These are phyloP conservation scores for Bremia lactucae DNA, from an alignment of 352 stramenopile species.

Conservation along the genomic window DNA sequence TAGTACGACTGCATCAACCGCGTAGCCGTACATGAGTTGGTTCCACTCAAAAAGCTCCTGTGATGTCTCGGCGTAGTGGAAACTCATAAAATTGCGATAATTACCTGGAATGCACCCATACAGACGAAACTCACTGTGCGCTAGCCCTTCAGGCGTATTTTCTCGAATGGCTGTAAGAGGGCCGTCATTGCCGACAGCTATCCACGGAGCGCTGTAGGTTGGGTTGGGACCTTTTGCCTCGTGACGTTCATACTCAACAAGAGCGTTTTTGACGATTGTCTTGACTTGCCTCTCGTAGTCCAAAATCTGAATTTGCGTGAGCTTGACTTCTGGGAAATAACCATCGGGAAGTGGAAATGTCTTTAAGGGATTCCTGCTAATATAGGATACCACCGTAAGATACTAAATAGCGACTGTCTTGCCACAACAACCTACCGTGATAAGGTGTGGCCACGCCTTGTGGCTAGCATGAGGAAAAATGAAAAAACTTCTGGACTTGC, in stretches of 20 bases:
- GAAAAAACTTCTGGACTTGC: constrained; percentile 13
- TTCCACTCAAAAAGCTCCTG: constrained; percentile 56
- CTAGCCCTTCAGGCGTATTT: constrained; percentile 10
- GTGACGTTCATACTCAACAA: background rate
- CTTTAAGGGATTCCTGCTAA: constrained; percentile 20
- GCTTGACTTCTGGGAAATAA: background rate
- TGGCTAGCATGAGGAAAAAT: constrained; percentile 19
- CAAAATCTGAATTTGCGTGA: background rate
- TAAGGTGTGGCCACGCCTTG: constrained; percentile 10
- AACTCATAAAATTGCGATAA: constrained; percentile 53
- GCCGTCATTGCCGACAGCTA: constrained; percentile 15
- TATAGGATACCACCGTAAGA: background rate
- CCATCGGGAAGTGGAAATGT: constrained; percentile 13
- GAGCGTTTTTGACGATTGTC: background rate
- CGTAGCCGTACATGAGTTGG: constrained; percentile 55
- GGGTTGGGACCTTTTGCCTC: constrained; percentile 29
- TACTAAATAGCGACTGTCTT: constrained; percentile 1
- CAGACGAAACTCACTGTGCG: constrained; percentile 31
- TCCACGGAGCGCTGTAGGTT: constrained; percentile 22
- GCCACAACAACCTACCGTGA: constrained; percentile 17
- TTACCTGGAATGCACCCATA: constrained; percentile 48
- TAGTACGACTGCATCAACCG: constrained; percentile 57
- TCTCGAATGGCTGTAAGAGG: constrained; percentile 26
- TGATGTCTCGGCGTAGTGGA: constrained; percentile 53
- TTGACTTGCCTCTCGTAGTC: background rate